A percentile compares a stretch with the other conserved stretches of the same genome.
phyloP scores from a whole-genome alignment of 345 rosid species.

The Acer campestre region DNA sequence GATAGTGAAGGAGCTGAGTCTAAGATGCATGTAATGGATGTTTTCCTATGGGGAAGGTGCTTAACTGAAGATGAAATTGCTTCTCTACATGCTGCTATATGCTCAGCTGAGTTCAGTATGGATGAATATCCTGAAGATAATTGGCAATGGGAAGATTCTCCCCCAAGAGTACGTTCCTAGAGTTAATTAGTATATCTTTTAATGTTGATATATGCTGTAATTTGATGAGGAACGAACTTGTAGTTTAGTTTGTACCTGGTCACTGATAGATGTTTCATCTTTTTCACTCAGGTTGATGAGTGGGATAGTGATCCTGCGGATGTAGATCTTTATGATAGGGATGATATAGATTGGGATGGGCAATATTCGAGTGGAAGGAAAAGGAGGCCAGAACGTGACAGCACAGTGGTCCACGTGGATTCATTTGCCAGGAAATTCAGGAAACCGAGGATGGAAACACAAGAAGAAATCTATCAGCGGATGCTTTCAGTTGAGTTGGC shows the following conservation, averaged over 20 bases:
- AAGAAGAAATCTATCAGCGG: constrained; percentile 90
- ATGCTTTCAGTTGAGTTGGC: constrained; percentile 98
- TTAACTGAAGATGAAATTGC: constrained; percentile 91
- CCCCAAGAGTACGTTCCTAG: constrained; percentile 71
- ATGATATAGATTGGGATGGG: constrained; percentile 99
- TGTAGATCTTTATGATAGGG: constrained; percentile 94
- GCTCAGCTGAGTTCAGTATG: constrained; percentile 73
- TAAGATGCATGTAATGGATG: constrained; percentile 99
- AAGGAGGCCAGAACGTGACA: constrained; percentile 86
- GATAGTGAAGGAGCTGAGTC: constrained; percentile 99
- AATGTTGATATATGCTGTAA: constrained; percentile 13
- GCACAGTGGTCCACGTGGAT: constrained; percentile 63
- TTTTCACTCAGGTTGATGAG: constrained; percentile 74
- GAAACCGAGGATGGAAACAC: constrained; percentile 93
- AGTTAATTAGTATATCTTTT: constrained; percentile 3
- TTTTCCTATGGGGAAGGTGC: constrained; percentile 97
- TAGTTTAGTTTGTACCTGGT: constrained; percentile 15
- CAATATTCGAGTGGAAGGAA: constrained; percentile 97
- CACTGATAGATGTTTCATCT: constrained; percentile 28
- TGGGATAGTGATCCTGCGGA: constrained; percentile 99
- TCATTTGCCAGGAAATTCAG: constrained; percentile 91
- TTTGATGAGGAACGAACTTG: constrained; percentile 12
- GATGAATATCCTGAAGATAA: constrained; percentile 86
- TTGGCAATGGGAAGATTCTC: constrained; percentile 99
- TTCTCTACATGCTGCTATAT: constrained; percentile 76